A percentile compares a stretch with the other conserved stretches of the same genome.
phyloP scores from a whole-genome alignment of 1,139 yeast genomes.

The Saccharomyces hybrid region DNA sequence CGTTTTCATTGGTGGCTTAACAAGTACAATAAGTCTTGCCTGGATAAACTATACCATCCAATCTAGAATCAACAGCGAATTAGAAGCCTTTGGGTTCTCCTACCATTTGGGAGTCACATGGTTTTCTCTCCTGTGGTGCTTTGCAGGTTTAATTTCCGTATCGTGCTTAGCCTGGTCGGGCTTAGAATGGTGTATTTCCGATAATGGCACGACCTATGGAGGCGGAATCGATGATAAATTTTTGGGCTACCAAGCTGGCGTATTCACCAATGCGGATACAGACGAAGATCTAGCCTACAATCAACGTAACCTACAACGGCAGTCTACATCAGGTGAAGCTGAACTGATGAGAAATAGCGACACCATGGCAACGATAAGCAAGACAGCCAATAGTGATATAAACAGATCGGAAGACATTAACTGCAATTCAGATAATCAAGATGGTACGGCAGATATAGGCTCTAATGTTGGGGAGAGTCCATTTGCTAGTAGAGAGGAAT shows the following conservation, averaged over 20 bases:
- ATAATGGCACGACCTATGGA: slow-evolving; percentile 10
- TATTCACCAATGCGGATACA: slow-evolving; percentile 4
- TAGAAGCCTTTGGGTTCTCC: slow-evolving; percentile 24
- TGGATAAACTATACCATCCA: slow-evolving; percentile 18
- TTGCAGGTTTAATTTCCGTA: slow-evolving; percentile 17
- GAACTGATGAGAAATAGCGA: not conserved
- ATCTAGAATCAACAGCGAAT: slow-evolving; percentile 19
- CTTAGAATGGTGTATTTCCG: slow-evolving; percentile 30
- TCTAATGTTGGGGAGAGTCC: not conserved
- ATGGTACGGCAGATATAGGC: not conserved
- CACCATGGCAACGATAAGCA: not conserved
- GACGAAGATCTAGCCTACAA: not conserved
- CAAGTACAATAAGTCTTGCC: slow-evolving; percentile 15
- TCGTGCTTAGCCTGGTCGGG: slow-evolving; percentile 29
- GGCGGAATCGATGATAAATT: slow-evolving; percentile 12
- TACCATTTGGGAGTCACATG: slow-evolving; percentile 23
- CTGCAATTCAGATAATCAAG: not conserved
- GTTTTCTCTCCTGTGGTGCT: slow-evolving; percentile 21
- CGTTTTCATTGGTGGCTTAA: slow-evolving; percentile 19
- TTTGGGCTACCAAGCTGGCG: slow-evolving; percentile 11
- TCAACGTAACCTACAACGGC: not conserved
- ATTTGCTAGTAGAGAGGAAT: slow-evolving; percentile 10
- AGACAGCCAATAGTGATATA: not conserved
- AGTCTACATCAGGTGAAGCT: not conserved
- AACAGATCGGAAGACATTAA: not conserved